phyloP scores from a whole-genome alignment of 2,329 filamentous ascomycete genomes.

The Phaeophleospora eucalypticola region DNA sequence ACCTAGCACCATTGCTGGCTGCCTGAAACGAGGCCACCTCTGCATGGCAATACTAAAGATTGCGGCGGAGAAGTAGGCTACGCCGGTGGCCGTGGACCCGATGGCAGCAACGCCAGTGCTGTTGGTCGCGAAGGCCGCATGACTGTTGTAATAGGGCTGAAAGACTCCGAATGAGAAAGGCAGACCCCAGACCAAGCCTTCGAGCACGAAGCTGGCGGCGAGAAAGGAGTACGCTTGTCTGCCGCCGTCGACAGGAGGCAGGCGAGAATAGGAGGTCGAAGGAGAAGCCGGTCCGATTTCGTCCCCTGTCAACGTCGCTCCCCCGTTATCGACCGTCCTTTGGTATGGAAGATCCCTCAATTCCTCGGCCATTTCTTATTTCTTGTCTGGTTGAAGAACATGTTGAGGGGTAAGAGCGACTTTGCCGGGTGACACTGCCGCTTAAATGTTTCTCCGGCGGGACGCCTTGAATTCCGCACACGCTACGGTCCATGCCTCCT shows the following conservation, averaged over 20 bases:
- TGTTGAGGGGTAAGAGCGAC: no score
- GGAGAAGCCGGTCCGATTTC: no score
- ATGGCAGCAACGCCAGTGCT: conserved; percentile 39
- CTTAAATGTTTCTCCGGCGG: no score
- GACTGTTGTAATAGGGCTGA: conserved; percentile 3
- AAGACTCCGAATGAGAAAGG: conserved; percentile 6
- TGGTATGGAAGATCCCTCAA: no score
- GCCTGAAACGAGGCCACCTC: conserved; percentile 34
- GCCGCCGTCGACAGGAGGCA: conserved; percentile 10
- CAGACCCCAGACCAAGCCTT: conserved; percentile 4
- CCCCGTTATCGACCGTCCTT: no score
- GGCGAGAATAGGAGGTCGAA: neutral
- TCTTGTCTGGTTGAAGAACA: no score
- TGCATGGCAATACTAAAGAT: conserved; percentile 38
- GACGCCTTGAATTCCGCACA: no score
- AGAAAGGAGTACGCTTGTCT: conserved; percentile 1
- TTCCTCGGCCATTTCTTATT: no score
- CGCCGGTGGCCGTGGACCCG: conserved; percentile 41
- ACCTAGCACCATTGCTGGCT: conserved; percentile 34
- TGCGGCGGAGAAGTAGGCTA: conserved; percentile 45
- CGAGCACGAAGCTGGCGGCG: conserved; percentile 1
- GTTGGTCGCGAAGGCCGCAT: conserved; percentile 14
- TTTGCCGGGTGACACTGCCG: no score
- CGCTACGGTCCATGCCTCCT: no score
- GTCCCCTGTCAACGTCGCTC: no score